These are phyloP conservation scores for Candida tibetensis DNA, from an alignment of 805 yeast species.

Conservation along the genomic window DNA sequence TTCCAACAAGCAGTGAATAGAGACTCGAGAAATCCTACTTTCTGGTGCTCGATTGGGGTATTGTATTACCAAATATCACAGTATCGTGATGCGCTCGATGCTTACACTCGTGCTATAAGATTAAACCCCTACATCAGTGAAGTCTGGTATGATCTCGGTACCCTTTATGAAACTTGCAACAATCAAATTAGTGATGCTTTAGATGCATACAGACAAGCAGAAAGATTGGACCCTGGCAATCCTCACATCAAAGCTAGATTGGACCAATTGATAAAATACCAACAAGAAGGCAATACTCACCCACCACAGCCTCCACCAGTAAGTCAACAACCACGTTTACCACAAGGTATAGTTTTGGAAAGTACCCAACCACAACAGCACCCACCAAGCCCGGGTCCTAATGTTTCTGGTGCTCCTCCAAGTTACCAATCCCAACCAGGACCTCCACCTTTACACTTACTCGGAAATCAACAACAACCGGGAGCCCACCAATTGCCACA, in stretches of 20 bases:
- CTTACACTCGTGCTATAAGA: slow-evolving; percentile 94
- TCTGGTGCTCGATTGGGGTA: slow-evolving; percentile 97
- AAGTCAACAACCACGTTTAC: slow-evolving; percentile 59
- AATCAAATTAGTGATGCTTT: slow-evolving; percentile 92
- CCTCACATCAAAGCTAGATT: slow-evolving; percentile 92
- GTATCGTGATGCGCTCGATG: slow-evolving; percentile 95
- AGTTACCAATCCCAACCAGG: slow-evolving; percentile 6
- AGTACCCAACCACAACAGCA: slow-evolving; percentile 27
- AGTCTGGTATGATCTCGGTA: slow-evolving; percentile 98
- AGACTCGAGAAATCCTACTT: slow-evolving; percentile 94
- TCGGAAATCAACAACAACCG: slow-evolving; percentile 6
- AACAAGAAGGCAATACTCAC: slow-evolving; percentile 64
- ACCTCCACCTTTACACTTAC: slow-evolving; percentile 7
- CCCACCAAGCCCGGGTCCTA: slow-evolving; percentile 3
- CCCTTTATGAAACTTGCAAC: slow-evolving; percentile 94
- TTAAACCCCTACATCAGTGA: slow-evolving; percentile 94
- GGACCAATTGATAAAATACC: slow-evolving; percentile 75
- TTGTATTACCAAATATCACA: slow-evolving; percentile 94
- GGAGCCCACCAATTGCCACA: slow-evolving; percentile 5
- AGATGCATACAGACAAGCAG: slow-evolving; percentile 96
- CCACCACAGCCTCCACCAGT: slow-evolving; percentile 68
- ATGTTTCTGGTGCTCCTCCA: slow-evolving; percentile 3
- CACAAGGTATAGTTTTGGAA: slow-evolving; percentile 63
- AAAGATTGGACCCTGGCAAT: slow-evolving; percentile 89
- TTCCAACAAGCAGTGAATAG: slow-evolving; percentile 98